Evolutionary conservation across 1,139 yeast species (phyloP), one percentile per base, ranked within the genome.

Genomic region (Debaryomycetaceae sp.): DNA sequence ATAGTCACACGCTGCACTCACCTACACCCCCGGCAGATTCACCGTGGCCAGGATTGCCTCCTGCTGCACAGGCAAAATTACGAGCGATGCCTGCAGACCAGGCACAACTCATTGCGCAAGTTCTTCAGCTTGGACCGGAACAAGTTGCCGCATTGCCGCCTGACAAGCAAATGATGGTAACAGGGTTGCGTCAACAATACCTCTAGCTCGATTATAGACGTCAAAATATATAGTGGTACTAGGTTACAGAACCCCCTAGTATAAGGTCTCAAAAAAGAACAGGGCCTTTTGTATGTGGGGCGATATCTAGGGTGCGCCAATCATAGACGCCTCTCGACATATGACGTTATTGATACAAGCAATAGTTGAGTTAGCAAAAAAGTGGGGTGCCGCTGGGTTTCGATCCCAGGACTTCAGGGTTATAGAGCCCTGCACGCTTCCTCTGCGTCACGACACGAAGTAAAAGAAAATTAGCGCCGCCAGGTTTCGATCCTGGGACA

Each of bases 401-500:
- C n/a, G n/a, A n/a, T n/a, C n/a, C n/a, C n/a, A n/a, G n/a, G n/a
- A n/a, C n/a, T n/a, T n/a, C n/a, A n/a, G n/a, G n/a, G n/a, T n/a
- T n/a, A n/a, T n/a, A n/a, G n/a, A n/a, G n/a, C n/a, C n/a, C n/a
- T n/a, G n/a, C n/a, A n/a, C n/a, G n/a, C n/a, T n/a, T n/a, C n/a
- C n/a, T n/a, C n/a, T n/a, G n/a, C n/a, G n/a, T n/a, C n/a, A n/a
- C n/a, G n/a, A n/a, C n/a, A n/a, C n/a, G n/a, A n/a, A n/a, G n/a
- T n/a, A n/a, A n/a, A n/a, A n/a, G n/a, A n/a, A n/a, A n/a, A n/a
- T n/a, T 82, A 83, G 95, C 95, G 92, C 81, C 81, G 90, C 92
- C 77, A 68, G 87, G 95, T 85, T 82, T 85, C 95, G 95, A 85
- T 85, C 95, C 92, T 68, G 77, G 92, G 95, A 82, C 95, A 79